Conservation (phyloP, 345 rosid species). For the Linum tenue region DNA sequence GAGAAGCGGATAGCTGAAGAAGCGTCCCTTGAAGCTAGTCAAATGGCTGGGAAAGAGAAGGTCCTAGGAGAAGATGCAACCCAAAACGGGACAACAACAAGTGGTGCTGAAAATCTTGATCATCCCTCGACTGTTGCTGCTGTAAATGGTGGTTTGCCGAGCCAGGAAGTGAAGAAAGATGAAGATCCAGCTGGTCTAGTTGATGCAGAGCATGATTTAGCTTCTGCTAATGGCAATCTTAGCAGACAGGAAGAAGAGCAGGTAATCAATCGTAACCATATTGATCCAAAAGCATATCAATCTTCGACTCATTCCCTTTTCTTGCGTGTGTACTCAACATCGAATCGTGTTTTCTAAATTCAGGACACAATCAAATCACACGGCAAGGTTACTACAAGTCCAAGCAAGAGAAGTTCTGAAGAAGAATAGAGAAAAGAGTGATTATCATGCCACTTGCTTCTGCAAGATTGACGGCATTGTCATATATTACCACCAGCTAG, state of each 20-base stretch:
- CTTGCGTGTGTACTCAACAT: too few species aligned
- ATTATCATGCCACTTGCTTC: too few species aligned
- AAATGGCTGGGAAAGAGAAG: slow-evolving; percentile 5
- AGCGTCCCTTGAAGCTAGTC: slow-evolving; percentile 25
- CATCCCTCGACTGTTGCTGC: slow-evolving; percentile 25
- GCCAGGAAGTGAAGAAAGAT: slow-evolving; percentile 24
- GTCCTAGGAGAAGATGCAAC: slow-evolving; percentile 15
- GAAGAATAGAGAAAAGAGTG: too few species aligned
- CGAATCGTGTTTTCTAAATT: too few species aligned
- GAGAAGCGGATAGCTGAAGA: slow-evolving; percentile 47
- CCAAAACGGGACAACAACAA: slow-evolving; percentile 15
- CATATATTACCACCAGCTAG: too few species aligned
- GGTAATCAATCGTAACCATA: not conserved
- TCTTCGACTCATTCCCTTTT: too few species aligned
- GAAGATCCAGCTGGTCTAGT: slow-evolving; percentile 14
- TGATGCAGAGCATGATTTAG: slow-evolving; percentile 20
- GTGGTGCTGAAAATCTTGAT: slow-evolving; percentile 17
- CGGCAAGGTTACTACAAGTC: too few species aligned
- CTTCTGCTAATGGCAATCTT: slow-evolving; percentile 18
- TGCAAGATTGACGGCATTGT: too few species aligned
- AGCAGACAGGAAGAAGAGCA: slow-evolving; percentile 19
- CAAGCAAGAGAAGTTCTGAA: too few species aligned
- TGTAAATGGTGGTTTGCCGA: slow-evolving; percentile 38
- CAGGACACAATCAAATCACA: too few species aligned
- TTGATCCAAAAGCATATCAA: too few species aligned